Evolutionary conservation across 2,329 filamentous ascomycete genomes (phyloP).

Genomic region (Phyllosticta paracitricarpa): DNA sequence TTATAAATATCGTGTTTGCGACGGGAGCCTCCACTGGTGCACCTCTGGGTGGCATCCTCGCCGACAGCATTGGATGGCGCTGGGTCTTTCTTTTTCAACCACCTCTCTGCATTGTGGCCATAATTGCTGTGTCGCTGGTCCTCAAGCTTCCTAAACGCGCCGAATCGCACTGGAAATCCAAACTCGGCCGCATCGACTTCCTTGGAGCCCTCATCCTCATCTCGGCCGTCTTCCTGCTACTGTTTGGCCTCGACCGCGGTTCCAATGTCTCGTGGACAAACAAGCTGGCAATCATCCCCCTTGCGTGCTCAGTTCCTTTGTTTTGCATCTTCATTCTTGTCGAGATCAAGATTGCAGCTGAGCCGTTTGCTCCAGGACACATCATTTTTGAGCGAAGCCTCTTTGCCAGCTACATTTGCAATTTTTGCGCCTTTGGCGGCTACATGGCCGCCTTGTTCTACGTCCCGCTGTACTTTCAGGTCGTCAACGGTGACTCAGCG

Average conservation of each 20-base stretch:
- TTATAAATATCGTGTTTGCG: constrained; percentile 63
- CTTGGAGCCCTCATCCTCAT: constrained; percentile 59
- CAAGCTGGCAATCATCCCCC: constrained; percentile 46
- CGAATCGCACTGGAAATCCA: constrained; percentile 52
- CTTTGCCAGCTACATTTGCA: constrained; percentile 58
- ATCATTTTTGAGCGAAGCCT: constrained; percentile 60
- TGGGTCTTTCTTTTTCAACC: constrained; percentile 66
- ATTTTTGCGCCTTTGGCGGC: constrained; percentile 60
- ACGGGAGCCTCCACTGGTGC: constrained; percentile 59
- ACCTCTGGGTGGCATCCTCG: constrained; percentile 60
- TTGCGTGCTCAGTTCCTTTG: constrained; percentile 47
- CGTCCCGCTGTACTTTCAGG: constrained; percentile 70
- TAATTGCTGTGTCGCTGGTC: constrained; percentile 51
- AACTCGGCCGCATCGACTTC: constrained; percentile 62
- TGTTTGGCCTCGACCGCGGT: constrained; percentile 62
- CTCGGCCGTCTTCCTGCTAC: constrained; percentile 52
- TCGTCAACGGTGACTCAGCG: constrained; percentile 54
- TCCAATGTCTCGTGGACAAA: constrained; percentile 61
- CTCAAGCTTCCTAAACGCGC: constrained; percentile 52
- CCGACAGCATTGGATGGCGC: constrained; percentile 65
- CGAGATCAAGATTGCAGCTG: constrained; percentile 55
- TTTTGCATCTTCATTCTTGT: constrained; percentile 59
- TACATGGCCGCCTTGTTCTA: constrained; percentile 57
- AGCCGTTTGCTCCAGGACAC: constrained; percentile 66
- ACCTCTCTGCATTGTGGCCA: constrained; percentile 57